Base-by-base conservation (phyloP, 169 alveolate genomes). In the Cryptosporidium sp. region DNA sequence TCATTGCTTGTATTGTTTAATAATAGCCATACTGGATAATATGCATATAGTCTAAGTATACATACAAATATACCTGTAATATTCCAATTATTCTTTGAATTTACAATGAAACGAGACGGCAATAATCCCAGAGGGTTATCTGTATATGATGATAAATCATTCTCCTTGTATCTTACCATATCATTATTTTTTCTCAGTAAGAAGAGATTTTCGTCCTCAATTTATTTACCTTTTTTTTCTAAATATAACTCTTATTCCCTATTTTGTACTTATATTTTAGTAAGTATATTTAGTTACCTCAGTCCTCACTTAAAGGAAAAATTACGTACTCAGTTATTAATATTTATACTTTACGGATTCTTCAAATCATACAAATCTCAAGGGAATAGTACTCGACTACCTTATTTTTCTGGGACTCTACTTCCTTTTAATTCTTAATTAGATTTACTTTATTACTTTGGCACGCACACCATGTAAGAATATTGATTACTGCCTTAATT, bases 71-170 rank as follows among this genome's bases (percentile, higher is more conserved):
- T 39, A 80, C 89, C 89, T 35, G 89, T 80, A 23, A 59, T 33
- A 62, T 80, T 80, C 59, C 51, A 48, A 45, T 43, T 16, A 62
- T 33, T 80, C 70, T 35, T 80, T 41, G 80, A 62, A 41, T 80
- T 59, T 33, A 59, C 80, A 41, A 80, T 62, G 62, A 80, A 80
- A 62, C 89, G 89, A 80, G 89, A 80, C 43, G 89, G 89, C n/a
- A 80, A 43, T 39, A 80, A 80, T 23, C 89, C 89, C 75, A 80
- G 43, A 14, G 89, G 89, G 43, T 80, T 80, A 16, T 80, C 75
- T n/a, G 50, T 65, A 41, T 59, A 80, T 21, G 75, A 62, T 10
- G 80, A 62, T 37, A 80, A 18, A 18, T 59, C 89, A 80, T 80
- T 80, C 55, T 80, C 89, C 23, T 59, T 80, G 68, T 80, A 80